Conservation (phyloP, 495 filamentous ascomycete species). For the Penicillium waksmanii region DNA sequence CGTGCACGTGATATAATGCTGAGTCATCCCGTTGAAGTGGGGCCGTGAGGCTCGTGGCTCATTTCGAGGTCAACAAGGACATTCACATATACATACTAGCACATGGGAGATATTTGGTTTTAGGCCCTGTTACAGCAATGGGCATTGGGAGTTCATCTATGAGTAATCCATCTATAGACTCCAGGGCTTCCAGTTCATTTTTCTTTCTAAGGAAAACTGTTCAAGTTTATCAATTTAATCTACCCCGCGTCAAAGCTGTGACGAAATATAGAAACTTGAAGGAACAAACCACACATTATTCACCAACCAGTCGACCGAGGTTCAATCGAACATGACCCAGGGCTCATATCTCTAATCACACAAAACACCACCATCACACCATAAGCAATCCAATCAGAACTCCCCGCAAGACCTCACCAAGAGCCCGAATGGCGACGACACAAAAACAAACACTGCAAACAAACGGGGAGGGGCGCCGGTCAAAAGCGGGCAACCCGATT, state of each 20-base stretch:
- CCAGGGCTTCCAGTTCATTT: too few species aligned
- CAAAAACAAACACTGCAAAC: slow-evolving; percentile 31
- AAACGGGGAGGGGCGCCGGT: neutral
- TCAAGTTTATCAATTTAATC: too few species aligned
- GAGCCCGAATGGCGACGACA: slow-evolving; percentile 4
- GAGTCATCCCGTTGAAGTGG: slow-evolving; percentile 1
- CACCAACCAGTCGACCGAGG: neutral
- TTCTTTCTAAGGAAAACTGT: too few species aligned
- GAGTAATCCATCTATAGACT: too few species aligned
- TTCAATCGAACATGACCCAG: neutral
- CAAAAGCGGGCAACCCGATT: slow-evolving; percentile 7
- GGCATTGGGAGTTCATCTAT: too few species aligned
- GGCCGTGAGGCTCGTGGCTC: neutral
- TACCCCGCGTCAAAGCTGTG: neutral
- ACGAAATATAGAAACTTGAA: neutral
- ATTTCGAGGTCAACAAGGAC: too few species aligned
- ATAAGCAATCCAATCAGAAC: neutral
- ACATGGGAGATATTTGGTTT: too few species aligned
- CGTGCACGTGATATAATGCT: neutral
- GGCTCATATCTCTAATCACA: neutral
- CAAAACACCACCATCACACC: neutral
- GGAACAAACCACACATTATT: neutral
- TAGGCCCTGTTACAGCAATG: too few species aligned
- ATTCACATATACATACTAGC: too few species aligned
- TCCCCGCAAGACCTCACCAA: neutral